These are phyloP conservation scores for Exophiala viscosa DNA, from an alignment of 2,329 filamentous ascomycete genomes.

Conservation along the genomic window DNA sequence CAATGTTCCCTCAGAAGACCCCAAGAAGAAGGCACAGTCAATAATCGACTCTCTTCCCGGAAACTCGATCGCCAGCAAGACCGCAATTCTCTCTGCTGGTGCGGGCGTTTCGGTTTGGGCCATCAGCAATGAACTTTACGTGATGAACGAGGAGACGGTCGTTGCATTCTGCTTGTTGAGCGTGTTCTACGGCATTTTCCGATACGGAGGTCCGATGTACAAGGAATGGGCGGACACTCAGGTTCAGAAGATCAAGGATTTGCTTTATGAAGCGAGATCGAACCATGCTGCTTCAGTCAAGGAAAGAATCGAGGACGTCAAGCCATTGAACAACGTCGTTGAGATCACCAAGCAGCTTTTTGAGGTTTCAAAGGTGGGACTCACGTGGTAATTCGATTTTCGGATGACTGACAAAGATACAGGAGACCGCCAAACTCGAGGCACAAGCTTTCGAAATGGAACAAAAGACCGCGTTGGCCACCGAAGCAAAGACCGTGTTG, in stretches of 20 bases:
- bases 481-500: slow-evolving; percentile 90
- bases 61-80: slow-evolving; percentile 89
- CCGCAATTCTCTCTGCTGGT: slow-evolving; percentile 89
- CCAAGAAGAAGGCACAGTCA: slow-evolving; percentile 94
- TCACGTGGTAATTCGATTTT: not conserved
- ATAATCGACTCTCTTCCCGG: slow-evolving; percentile 91
- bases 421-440: slow-evolving; percentile 97
- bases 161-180: slow-evolving; percentile 88
- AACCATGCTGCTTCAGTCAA: slow-evolving; percentile 96
- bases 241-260: slow-evolving; percentile 87
- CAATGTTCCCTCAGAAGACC: slow-evolving; percentile 77
- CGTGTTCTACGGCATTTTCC: slow-evolving; percentile 88
- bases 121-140: slow-evolving; percentile 99
- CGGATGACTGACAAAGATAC: slow-evolving; percentile 4
- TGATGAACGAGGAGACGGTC: slow-evolving; percentile 98
- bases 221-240: slow-evolving; percentile 86
- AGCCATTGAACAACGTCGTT: slow-evolving; percentile 91
- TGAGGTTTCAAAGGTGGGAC: slow-evolving; percentile 87
- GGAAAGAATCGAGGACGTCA: slow-evolving; percentile 86
- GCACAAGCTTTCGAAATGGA: slow-evolving; percentile 94
- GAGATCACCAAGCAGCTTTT: slow-evolving; percentile 97
- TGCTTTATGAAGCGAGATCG: slow-evolving; percentile 87
- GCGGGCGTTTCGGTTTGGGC: slow-evolving; percentile 89
- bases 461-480: slow-evolving; percentile 87
- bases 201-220: slow-evolving; percentile 91